Evolutionary conservation across 116 monocot species (phyloP), one percentile per base, ranked within the genome.

Genomic region (Dioscorea cayenensis): DNA sequence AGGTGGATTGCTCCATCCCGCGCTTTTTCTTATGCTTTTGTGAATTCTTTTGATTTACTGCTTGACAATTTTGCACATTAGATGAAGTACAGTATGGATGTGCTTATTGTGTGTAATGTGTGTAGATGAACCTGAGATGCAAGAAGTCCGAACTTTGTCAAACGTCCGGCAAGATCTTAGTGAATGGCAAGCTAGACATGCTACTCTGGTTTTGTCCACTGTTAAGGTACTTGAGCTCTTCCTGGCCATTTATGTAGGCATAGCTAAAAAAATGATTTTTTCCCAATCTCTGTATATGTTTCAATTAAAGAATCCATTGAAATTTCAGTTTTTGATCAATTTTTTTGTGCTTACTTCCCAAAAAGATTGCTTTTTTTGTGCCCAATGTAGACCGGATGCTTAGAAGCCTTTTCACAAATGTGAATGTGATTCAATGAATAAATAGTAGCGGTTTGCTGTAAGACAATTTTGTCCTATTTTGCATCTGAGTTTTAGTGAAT

Each of bases 101-200:
- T 52, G 52, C 13, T 52, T 52, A 18, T 3, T 52, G 13, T 52
- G 2, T 52, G 52, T 18, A 16, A 52, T 49, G 32, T 60, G 21
- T 49, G 51, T 51, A 96, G 96, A 96, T 76, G 96, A 97, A 74
- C 84, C 86, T 9, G 86, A 90, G 64, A 73, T 81, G 1, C 71
- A 77, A 0, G 94, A 99, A 20, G 81, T 82, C 20, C 81, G 84
- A 3, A 81, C 86, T 5, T 79, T 85, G 38, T 91, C 99, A 13
- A 94, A 94, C 75, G 86, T 99, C 22, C 76, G 99, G 51, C 86
- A 91, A 73, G 94, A 99, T 84, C 94, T 99, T 29, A 94, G 81
- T 65, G 85, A 87, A 75, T 99, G 99, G 94, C 89, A 99, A 85
- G 82, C 93, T 52, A 86, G 55, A 51, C 99, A 99, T 82, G 91